A percentile compares a stretch with the other conserved stretches of the same genome.
These are phyloP conservation scores for Lagenidium giganteum DNA, from an alignment of 352 stramenopile species.

Conservation along the genomic window DNA sequence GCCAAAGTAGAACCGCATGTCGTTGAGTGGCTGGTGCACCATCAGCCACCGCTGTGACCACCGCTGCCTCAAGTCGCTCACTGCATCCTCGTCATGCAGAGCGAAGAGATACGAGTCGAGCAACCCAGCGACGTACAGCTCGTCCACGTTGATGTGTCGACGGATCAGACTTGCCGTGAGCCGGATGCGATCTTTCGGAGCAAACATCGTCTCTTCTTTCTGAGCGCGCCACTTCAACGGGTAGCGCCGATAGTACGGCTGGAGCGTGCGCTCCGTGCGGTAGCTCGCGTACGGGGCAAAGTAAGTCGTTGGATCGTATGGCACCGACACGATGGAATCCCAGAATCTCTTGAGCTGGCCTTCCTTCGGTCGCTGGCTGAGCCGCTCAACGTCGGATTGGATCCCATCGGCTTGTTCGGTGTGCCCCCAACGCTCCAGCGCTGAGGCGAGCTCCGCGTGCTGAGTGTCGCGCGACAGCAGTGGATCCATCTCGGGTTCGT, in stretches of 20 bases:
- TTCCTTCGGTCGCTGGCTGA: too few species aligned
- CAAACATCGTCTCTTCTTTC: constrained; percentile 47
- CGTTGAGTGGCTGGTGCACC: constrained; percentile 70
- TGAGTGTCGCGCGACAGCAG: constrained; percentile 55
- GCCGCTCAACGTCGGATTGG: too few species aligned
- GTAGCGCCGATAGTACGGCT: constrained; percentile 64
- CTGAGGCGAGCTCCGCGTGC: constrained; percentile 30
- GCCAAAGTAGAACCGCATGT: constrained; percentile 85
- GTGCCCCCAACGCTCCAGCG: constrained; percentile 47
- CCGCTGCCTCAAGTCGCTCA: constrained; percentile 55
- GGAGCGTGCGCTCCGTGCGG: constrained; percentile 44
- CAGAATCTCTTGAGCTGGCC: constrained; percentile 32
- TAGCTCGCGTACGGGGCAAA: constrained; percentile 66
- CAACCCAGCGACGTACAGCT: too few species aligned
- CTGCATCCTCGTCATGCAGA: too few species aligned
- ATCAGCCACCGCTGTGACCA: constrained; percentile 62
- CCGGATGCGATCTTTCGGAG: constrained; percentile 65
- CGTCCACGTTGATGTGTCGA: too few species aligned
- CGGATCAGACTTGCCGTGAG: constrained; percentile 45
- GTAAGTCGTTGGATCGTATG: constrained; percentile 59
- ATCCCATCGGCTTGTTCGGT: constrained; percentile 49
- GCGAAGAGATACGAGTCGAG: too few species aligned
- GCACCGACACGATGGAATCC: constrained; percentile 39
- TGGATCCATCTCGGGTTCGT: constrained; percentile 61
- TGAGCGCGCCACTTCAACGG: constrained; percentile 60